Evolutionary conservation across 1,284 basidiomycete species (phyloP), one percentile per base, ranked within the genome.

Genomic region (Hemileia vastatrix): DNA sequence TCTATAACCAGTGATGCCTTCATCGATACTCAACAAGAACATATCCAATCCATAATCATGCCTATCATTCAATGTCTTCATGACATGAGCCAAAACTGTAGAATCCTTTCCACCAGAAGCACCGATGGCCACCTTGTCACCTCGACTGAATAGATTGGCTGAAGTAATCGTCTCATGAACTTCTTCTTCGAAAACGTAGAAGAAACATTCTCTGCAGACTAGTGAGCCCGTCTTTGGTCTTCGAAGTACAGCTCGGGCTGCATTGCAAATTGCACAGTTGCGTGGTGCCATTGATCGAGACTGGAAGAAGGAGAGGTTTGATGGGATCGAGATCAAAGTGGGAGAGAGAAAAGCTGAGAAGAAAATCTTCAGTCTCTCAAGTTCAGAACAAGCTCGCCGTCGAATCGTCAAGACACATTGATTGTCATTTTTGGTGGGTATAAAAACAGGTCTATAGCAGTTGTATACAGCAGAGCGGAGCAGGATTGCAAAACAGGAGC

Each of bases 41-140:
- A 75, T 60, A 19, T 75, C 67, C 3, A 75, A 66, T 4, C 73
- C 73, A 44, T 75, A 75, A 62, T 71, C 66, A 64, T 75, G 70
- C 8, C 73, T 63, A 53, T 75, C 72, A 51, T 75, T 75, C 51
- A 75, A 68, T 32, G 71, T 70, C 64, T 73, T 75, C 67, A 75
- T 70, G 40, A 74, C 72, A 49, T 74, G 70, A 3, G 73, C 73
- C 24, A 75, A 67, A 2, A 75, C 73, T 6, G 73, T 75, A 27
- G 73, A 74, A 57, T 75, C 73, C 57, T 75, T 75, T 33, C 73
- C 73, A 32, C 73, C 73, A 0, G 69, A 71, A 5, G 73, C 73
- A n/a, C 73, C 73, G 52, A 75, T 75, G 31, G 73, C 73, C 2
- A 75, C 73, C 8, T 67, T 65, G 40, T 75, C 73, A 19, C 73